These are phyloP conservation scores for Fraxinus ornus DNA, from an alignment of 305 asterid genomes.

Conservation along the genomic window DNA sequence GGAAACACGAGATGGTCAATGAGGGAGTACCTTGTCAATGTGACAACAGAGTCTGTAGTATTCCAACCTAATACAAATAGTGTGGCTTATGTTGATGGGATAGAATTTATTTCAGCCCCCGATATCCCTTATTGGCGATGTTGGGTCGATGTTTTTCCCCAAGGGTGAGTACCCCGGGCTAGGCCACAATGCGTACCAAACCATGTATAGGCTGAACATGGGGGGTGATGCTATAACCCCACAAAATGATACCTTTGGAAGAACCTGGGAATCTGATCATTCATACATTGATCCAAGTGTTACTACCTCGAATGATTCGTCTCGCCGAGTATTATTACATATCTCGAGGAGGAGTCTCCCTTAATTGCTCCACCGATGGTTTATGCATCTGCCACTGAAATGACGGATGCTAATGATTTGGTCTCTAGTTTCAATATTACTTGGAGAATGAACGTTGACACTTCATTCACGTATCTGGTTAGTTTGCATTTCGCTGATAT, in stretches of 20 bases:
- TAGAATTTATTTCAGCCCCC: conserved; percentile 89
- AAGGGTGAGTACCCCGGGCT: conserved; percentile 51
- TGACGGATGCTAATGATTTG: conserved; percentile 59
- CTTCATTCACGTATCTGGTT: conserved; percentile 58
- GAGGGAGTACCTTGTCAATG: conserved; percentile 64
- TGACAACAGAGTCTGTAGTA: conserved; percentile 50
- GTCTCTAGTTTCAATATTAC: conserved; percentile 66
- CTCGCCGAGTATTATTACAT: conserved; percentile 46
- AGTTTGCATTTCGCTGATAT: conserved; percentile 88
- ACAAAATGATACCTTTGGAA: conserved; percentile 60
- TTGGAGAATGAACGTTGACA: conserved; percentile 62
- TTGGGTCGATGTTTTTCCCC: conserved; percentile 59
- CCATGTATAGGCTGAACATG: conserved; percentile 59
- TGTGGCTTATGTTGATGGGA: conserved; percentile 60
- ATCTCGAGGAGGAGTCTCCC: conserved; percentile 77
- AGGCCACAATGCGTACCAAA: conserved; percentile 42
- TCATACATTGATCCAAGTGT: conserved; percentile 50
- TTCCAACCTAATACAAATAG: conserved; percentile 55
- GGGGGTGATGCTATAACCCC: conserved; percentile 65
- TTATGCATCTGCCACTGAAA: conserved; percentile 71
- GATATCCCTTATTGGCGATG: conserved; percentile 49
- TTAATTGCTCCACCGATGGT: conserved; percentile 77
- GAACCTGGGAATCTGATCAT: conserved; percentile 62
- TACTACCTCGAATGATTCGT: conserved; percentile 40
- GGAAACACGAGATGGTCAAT: conserved; percentile 26